A percentile compares a stretch with the other conserved stretches of the same genome.
Evolutionary conservation across 192 early-diverging fungal species (phyloP).

Genomic region (Geranomyces michiganensis): DNA sequence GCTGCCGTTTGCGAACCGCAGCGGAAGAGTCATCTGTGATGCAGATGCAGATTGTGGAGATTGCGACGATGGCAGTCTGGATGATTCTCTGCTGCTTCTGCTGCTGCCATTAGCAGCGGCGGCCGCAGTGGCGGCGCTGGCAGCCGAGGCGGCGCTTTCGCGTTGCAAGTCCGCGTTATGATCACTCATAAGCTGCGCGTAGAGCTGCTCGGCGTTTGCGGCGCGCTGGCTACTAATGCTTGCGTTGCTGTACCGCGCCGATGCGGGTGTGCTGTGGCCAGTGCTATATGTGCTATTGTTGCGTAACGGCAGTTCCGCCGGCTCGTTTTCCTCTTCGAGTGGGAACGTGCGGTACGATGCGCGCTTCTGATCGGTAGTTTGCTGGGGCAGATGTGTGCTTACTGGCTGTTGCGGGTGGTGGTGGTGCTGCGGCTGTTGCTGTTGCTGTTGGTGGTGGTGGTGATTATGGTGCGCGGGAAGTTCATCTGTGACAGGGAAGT

Average conservation of each 20-base stretch:
- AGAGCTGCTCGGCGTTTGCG: constrained; percentile 1
- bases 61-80: too few species aligned
- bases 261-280: background rate
- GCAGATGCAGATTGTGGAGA: too few species aligned
- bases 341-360: background rate
- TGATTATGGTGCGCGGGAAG: background rate
- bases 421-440: background rate
- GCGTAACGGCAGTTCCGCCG: background rate
- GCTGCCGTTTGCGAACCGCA: too few species aligned
- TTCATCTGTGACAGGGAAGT: background rate
- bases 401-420: background rate
- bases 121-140: too few species aligned
- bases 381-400: background rate
- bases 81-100: too few species aligned
- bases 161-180: too few species aligned
- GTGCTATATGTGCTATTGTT: too few species aligned
- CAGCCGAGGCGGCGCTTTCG: too few species aligned
- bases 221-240: background rate
- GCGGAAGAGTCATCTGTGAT: too few species aligned
- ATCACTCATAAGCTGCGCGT: background rate
- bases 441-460: background rate
- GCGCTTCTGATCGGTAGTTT: background rate
- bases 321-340: background rate
- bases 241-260: background rate
- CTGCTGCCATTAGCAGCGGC: too few species aligned